Base-by-base conservation (phyloP, 495 filamentous ascomycete genomes). In the Penicillium arizonense region DNA sequence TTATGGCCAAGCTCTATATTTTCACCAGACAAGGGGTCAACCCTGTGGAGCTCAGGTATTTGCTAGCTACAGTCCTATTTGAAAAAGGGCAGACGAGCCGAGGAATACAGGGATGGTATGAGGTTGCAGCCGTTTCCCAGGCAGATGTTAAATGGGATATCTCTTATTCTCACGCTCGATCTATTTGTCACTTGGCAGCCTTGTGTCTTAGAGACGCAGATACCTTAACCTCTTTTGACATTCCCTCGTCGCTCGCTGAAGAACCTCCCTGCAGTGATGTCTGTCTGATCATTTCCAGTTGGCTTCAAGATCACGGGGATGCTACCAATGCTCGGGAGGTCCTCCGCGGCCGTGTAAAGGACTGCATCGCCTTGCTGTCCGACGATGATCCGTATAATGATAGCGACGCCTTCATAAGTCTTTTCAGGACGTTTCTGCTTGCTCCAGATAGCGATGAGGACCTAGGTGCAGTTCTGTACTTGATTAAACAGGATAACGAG, bases 381-480 rank as follows among this genome's bases (percentile, higher is more conserved):
- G 47, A 46, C 16, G 47, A 56, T 34, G 28, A 50, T 37, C 32
- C 40, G 30, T 21, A 6, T 8, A 50, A 56, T 23, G 53, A 50
- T 13, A 26, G 3, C 3, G 18, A 50, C 12, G 46, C 53, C 14
- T 45, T 37, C 13, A 16, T 24, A 28, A 18, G 16, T n/a, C 53
- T 55, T 28, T 50, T 50, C 53, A 42, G 38, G 21, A 30, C 32
- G 10, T 50, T 55, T 18, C 16, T 55, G 13, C 11, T 39, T n/a
- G 46, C 18, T 42, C 13, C 33, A 1, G 53, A 39, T 23, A 55
- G 44, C 12, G 39, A 44, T 20, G 46, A 55, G 24, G 40, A 43
- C 28, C 40, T 43, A 8, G 20, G 4, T 26, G 40, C 40, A n/a
- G 40, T 14, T 2, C 10, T 43, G 12, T 43, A 43, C 28, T 43